Base-by-base conservation (phyloP, 495 filamentous ascomycete species). In the Cudoniella acicularis region DNA sequence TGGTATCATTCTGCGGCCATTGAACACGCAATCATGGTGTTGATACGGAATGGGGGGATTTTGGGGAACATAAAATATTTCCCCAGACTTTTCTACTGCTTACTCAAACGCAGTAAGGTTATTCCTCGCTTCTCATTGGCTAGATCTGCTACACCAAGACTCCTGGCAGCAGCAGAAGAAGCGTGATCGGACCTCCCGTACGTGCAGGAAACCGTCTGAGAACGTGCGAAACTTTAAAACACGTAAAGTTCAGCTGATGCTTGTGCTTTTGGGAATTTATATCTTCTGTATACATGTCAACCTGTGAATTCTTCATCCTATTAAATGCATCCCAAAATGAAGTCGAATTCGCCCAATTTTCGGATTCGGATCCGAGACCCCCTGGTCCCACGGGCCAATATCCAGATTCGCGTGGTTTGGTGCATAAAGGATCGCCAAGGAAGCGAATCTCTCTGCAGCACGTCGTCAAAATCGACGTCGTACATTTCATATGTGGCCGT, bases 1-100 rank as follows among this genome's bases (percentile, higher is more conserved):
- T 50, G 64, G 21, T 57, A 66, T 60, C 64, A 66, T 66, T 30
- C 57, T 52, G 55, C 36, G 23, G 6, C 59, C 59, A 62, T 66
- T 53, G 52, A 25, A 62, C 50, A 49, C 23, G 11, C 40, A 52
- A 22, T 42, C 2, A 10, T 18, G 24, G 25, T 40, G 47, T 46
- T 52, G 52, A 36, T 16, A 30, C n/a, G 9, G 52, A 49, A 9
- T 21, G 18, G 18, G 17, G 17, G 6, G 43, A n/a, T 3, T 46
- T 9, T 22, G 51, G n/a, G 41, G 48, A 21, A 52, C 36, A 18
- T 26, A 11, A 21, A 27, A 43, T 24, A 23, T 30, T 62, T 54
- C 60, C 60, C 60, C 54, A 47, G 60, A 58, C 43, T 58, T 52
- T 56, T 56, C 53, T 56, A n/a, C 18, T 26, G 24, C 20, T 21